phyloP scores from a whole-genome alignment of 495 filamentous ascomycete species.

The Elasticomyces elasticus region DNA sequence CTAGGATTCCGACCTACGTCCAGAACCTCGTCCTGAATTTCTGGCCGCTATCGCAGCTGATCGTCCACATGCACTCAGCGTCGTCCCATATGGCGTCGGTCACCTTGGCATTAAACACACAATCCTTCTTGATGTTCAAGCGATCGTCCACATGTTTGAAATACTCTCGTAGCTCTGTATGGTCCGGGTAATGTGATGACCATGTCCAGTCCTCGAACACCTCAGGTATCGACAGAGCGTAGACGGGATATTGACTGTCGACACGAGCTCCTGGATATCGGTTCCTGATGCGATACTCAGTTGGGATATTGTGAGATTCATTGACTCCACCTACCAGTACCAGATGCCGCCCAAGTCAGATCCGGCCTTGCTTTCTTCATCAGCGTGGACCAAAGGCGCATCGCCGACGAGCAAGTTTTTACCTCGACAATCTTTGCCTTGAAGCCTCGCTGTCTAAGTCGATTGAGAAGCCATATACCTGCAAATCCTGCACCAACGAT shows the following conservation, averaged over 20 bases:
- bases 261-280: constrained; percentile 39
- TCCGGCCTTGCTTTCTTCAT: constrained; percentile 27
- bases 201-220: constrained; percentile 39
- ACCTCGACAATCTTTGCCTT: constrained; percentile 35
- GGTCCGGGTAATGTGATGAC: constrained; percentile 35
- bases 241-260: constrained; percentile 35
- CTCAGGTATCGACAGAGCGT: constrained; percentile 34
- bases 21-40: constrained; percentile 1
- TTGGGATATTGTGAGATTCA: not conserved
- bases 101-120: constrained; percentile 35
- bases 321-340: constrained; percentile 31
- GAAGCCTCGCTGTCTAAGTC: constrained; percentile 36
- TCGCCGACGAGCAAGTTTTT: not conserved
- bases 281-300: not conserved
- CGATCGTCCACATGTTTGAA: constrained; percentile 37
- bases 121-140: constrained; percentile 36
- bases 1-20: too few species aligned
- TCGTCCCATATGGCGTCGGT: constrained; percentile 32
- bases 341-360: constrained; percentile 43
- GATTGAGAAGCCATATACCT: constrained; percentile 37
- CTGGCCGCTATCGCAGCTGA: constrained; percentile 30
- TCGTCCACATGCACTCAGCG: constrained; percentile 29
- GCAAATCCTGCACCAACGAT: constrained; percentile 46
- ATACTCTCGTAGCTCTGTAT: constrained; percentile 34
- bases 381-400: not conserved